Percentiles rank a stretch among this genome's conserved stretches.
These are phyloP conservation scores for Apiospora marii DNA, from an alignment of 2,329 filamentous ascomycete genomes.

Conservation along the genomic window DNA sequence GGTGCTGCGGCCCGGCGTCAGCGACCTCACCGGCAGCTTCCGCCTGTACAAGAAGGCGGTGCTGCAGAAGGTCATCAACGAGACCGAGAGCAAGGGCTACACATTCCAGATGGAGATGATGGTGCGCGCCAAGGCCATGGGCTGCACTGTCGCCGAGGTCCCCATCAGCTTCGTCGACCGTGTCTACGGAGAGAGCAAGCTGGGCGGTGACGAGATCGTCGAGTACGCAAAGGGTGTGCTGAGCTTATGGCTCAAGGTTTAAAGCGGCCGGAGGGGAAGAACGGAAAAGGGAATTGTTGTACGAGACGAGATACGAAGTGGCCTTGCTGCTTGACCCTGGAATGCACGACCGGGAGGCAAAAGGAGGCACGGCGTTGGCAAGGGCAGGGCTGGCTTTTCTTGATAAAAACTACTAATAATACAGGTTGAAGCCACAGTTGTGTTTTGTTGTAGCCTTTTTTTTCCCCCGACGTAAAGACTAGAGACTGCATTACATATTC, in stretches of 20 bases:
- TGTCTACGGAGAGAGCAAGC: constrained; percentile 92
- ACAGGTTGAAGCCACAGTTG: constrained; percentile 23
- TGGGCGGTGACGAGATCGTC: constrained; percentile 94
- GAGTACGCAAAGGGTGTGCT: constrained; percentile 92
- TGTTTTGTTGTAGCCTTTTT: not conserved
- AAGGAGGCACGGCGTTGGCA: constrained; percentile 28
- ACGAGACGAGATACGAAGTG: not conserved
- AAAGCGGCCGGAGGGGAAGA: constrained; percentile 30
- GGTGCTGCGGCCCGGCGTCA: constrained; percentile 89
- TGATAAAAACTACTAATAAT: constrained; percentile 25
- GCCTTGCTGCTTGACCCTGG: constrained; percentile 18
- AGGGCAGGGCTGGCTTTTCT: constrained; percentile 25
- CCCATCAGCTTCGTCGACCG: constrained; percentile 97
- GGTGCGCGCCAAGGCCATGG: constrained; percentile 96
- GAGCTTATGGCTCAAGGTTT: constrained; percentile 80
- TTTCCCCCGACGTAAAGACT: not conserved
- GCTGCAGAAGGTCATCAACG: constrained; percentile 87
- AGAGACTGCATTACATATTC: constrained; percentile 61
- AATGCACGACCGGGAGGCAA: constrained; percentile 23
- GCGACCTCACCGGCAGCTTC: constrained; percentile 94
- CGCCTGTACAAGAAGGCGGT: constrained; percentile 92
- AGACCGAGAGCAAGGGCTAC: constrained; percentile 95
- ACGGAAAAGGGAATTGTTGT: not conserved
- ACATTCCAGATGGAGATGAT: constrained; percentile 99
- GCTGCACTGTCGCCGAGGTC: constrained; percentile 91